phyloP scores from a whole-genome alignment of 2,329 filamentous ascomycete genomes.

The Alternaria burnsii region DNA sequence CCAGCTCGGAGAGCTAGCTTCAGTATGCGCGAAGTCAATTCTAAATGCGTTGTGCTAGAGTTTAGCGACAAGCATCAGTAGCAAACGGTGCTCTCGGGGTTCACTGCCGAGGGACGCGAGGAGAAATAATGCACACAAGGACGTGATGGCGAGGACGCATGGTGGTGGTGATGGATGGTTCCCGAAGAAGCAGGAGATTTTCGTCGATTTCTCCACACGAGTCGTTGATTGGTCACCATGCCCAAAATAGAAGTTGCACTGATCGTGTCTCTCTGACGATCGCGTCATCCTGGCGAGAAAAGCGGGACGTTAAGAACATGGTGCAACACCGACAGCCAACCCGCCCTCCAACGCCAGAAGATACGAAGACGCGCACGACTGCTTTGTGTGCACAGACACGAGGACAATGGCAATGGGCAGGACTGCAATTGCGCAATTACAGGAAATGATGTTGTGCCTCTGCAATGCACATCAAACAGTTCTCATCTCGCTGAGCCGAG shows the following conservation, averaged over 20 bases:
- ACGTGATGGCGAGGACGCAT: background rate
- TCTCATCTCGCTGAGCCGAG: constrained; percentile 29
- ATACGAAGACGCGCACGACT: constrained; percentile 13
- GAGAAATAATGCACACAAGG: background rate
- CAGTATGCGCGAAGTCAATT: constrained; percentile 24
- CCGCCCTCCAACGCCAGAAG: constrained; percentile 15
- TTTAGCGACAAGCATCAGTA: background rate
- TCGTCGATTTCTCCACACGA: constrained; percentile 3
- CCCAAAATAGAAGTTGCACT: constrained; percentile 30
- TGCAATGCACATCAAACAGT: constrained; percentile 32
- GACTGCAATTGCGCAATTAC: constrained; percentile 1
- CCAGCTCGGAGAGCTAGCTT: constrained; percentile 13
- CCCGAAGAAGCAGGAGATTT: constrained; percentile 28
- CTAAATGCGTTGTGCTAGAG: constrained; percentile 10
- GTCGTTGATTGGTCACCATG: constrained; percentile 22
- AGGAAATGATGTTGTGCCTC: constrained; percentile 27
- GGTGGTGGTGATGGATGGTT: constrained; percentile 13
- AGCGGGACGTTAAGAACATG: constrained; percentile 27
- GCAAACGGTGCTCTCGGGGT: background rate
- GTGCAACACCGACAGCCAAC: constrained; percentile 28
- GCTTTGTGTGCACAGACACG: background rate
- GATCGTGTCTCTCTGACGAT: constrained; percentile 14
- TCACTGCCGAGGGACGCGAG: background rate
- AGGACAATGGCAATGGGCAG: background rate
- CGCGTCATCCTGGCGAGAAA: constrained; percentile 31